Evolutionary conservation across 805 yeast species (phyloP).

Genomic region (Ogataea salicorniae): DNA sequence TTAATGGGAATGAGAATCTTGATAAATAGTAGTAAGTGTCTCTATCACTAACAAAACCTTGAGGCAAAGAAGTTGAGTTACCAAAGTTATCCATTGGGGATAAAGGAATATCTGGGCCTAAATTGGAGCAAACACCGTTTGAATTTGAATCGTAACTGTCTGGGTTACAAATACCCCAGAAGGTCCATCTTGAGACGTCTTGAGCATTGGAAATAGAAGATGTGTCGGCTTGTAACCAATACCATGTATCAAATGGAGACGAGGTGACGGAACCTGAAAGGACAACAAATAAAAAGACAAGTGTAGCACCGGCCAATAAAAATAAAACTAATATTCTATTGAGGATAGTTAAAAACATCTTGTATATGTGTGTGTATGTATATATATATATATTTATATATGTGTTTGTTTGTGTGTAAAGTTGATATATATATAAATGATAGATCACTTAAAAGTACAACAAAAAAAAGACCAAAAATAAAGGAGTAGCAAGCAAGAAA

Average conservation of each 20-base stretch:
- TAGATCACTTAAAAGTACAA: no score
- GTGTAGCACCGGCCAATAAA: slow-evolving; percentile 41
- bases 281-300: slow-evolving; percentile 51
- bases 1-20: slow-evolving; percentile 60
- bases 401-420: no score
- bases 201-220: slow-evolving; percentile 41
- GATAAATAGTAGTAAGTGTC: slow-evolving; percentile 57
- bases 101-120: slow-evolving; percentile 66
- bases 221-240: slow-evolving; percentile 71
- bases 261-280: slow-evolving; percentile 58
- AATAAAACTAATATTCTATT: slow-evolving; percentile 28
- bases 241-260: slow-evolving; percentile 60
- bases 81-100: slow-evolving; percentile 72
- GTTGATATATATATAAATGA: no score
- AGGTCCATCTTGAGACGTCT: slow-evolving; percentile 66
- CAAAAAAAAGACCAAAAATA: no score
- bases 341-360: slow-evolving; percentile 14
- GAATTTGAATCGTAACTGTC: slow-evolving; percentile 17
- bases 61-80: slow-evolving; percentile 48
- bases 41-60: slow-evolving; percentile 48
- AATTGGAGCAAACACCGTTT: slow-evolving; percentile 32
- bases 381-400: no score
- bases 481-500: background rate
- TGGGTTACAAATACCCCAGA: slow-evolving; percentile 69
- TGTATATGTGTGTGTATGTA: background rate